Percentiles rank a stretch among this genome's conserved stretches.
These are phyloP conservation scores for Moniliella sp. DNA, from an alignment of 1,284 basidiomycete genomes.

Conservation along the genomic window DNA sequence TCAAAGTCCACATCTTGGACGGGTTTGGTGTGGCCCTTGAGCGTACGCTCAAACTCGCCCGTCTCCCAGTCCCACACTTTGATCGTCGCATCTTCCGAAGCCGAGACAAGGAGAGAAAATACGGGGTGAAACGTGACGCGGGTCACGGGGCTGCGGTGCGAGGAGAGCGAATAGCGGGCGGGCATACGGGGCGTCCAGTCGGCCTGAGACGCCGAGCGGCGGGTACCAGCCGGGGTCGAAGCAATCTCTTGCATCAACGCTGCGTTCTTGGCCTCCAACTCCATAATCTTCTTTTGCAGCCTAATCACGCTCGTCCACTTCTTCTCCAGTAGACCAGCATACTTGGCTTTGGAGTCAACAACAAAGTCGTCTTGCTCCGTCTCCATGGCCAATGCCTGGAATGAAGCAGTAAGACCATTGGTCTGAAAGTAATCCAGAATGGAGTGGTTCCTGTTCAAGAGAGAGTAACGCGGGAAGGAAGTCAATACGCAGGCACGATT, in stretches of 20 bases:
- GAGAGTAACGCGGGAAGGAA: background rate
- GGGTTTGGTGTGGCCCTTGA: slow-evolving; percentile 75
- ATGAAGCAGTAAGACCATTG: slow-evolving; percentile 46
- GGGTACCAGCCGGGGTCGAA: slow-evolving; percentile 41
- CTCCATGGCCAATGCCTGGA: slow-evolving; percentile 47
- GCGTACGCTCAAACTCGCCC: slow-evolving; percentile 67
- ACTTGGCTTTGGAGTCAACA: slow-evolving; percentile 60
- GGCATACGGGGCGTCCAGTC: slow-evolving; percentile 67
- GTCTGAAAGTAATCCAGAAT: slow-evolving; percentile 61
- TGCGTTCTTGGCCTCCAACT: slow-evolving; percentile 57
- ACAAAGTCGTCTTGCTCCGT: slow-evolving; percentile 43
- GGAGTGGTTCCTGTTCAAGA: slow-evolving; percentile 50
- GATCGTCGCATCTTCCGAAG: slow-evolving; percentile 64
- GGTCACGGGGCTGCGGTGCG: slow-evolving; percentile 57
- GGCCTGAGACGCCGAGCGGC: slow-evolving; percentile 46
- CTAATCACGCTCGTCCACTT: slow-evolving; percentile 84
- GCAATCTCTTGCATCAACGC: slow-evolving; percentile 54
- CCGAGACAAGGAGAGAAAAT: slow-evolving; percentile 60
- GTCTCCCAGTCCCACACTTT: slow-evolving; percentile 93
- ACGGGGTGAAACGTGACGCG: slow-evolving; percentile 65
- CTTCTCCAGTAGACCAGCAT: slow-evolving; percentile 65
- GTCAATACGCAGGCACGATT: slow-evolving; percentile 2
- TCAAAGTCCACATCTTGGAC: slow-evolving; percentile 73
- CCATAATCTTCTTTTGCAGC: slow-evolving; percentile 69
- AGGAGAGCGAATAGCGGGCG: slow-evolving; percentile 54